Evolutionary conservation across 352 stramenopile species (phyloP).

Genomic region (Phytopythium montanum): DNA sequence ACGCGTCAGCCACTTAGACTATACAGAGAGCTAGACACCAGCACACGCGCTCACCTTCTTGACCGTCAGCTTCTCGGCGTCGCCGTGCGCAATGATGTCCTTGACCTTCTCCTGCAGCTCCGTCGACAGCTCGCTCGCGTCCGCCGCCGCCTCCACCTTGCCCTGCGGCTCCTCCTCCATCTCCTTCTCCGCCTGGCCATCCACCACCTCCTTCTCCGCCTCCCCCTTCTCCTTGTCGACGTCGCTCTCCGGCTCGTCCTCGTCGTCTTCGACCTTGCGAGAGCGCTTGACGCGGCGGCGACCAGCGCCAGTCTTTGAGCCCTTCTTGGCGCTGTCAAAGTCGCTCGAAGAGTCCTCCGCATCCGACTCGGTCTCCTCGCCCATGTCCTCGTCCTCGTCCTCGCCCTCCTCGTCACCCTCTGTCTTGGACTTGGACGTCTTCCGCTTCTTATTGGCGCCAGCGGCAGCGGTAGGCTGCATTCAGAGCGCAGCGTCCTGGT

Average conservation of each 20-base stretch:
- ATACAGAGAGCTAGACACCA: neutral
- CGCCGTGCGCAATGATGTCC: conserved; percentile 74
- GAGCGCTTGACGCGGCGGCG: conserved; percentile 23
- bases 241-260: conserved; percentile 23
- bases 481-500: neutral
- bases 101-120: conserved; percentile 64
- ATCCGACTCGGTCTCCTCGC: conserved; percentile 47
- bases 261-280: conserved; percentile 19
- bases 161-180: conserved; percentile 10
- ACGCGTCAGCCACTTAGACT: conserved; percentile 3
- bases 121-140: conserved; percentile 25
- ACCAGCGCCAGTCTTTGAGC: conserved; percentile 20
- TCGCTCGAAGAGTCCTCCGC: conserved; percentile 62
- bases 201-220: conserved; percentile 12
- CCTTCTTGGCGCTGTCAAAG: conserved; percentile 58
- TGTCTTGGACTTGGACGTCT: conserved; percentile 21
- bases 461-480: conserved; percentile 13
- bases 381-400: conserved; percentile 32
- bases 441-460: conserved; percentile 41
- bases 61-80: conserved; percentile 77
- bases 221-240: conserved; percentile 12
- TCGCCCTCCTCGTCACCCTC: conserved; percentile 32
- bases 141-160: conserved; percentile 13
- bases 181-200: conserved; percentile 14
- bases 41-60: conserved; percentile 53